Evolutionary conservation across 2,329 filamentous ascomycete species (phyloP).

Genomic region (Pochonia chlamydosporia): DNA sequence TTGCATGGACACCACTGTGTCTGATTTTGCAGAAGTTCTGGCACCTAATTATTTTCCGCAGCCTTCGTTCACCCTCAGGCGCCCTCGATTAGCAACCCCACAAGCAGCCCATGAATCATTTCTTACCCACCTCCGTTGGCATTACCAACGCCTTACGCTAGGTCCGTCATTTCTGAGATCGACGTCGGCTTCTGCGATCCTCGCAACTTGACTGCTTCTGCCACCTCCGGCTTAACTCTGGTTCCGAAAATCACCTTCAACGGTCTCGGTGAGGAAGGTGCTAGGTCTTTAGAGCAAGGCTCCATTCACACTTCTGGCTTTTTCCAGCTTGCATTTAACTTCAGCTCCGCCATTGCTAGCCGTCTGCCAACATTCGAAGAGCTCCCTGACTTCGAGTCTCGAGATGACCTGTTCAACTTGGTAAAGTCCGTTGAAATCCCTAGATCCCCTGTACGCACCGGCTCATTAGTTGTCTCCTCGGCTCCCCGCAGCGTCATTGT

Average conservation of each 20-base stretch:
- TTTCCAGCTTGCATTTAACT: constrained; percentile 43
- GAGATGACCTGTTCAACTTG: constrained; percentile 74
- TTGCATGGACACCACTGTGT: too few relatives aligned
- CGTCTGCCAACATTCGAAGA: constrained; percentile 74
- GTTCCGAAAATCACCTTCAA: constrained; percentile 61
- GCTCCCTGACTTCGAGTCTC: constrained; percentile 83
- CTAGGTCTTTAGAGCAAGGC: constrained; percentile 40
- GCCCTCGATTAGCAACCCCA: constrained; percentile 56
- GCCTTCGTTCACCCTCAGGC: constrained; percentile 45
- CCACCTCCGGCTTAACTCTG: constrained; percentile 41
- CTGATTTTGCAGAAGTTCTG: constrained; percentile 1
- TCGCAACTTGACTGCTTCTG: constrained; percentile 73
- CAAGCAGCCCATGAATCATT: constrained; percentile 67
- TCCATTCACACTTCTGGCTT: constrained; percentile 39
- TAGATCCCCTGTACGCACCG: constrained; percentile 63
- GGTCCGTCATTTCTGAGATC: constrained; percentile 60
- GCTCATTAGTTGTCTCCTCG: constrained; percentile 59
- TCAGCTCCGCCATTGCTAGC: constrained; percentile 43
- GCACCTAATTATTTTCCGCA: constrained; percentile 33
- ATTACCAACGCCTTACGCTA: constrained; percentile 76
- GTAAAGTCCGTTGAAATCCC: constrained; percentile 63
- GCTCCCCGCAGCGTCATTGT: constrained; percentile 74
- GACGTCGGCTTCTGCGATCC: constrained; percentile 89
- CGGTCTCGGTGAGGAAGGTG: constrained; percentile 59
- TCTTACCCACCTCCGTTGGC: constrained; percentile 82